Evolutionary conservation across 2,329 filamentous ascomycete genomes (phyloP), one percentile per base, ranked within the genome.

Genomic region (Trichoderma koningii): DNA sequence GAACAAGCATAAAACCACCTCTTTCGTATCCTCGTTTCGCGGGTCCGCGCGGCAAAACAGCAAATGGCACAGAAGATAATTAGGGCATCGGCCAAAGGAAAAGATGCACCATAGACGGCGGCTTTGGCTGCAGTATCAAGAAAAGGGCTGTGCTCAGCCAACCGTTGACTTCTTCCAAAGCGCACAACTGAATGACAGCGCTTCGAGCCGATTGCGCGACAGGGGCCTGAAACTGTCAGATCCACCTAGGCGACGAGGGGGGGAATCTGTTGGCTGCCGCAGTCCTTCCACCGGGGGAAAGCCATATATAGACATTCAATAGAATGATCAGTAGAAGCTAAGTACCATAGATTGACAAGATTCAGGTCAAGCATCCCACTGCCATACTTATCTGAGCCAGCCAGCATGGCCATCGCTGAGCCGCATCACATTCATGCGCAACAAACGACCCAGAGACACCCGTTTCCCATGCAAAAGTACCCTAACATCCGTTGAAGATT

Each of bases 191-290:
- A 48, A 30, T 53, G 59, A 50, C 59, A 53, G 48, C 59, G 57
- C 57, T 61, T 51, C 10, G 21, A 23, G 7, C 38, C 12, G 34
- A 41, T 15, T 23, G 45, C 53, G 45, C 52, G 34, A 63, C 59
- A 50, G 59, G 59, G 41, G 9, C n/a, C 14, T 55, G 59, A 63
- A 63, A 63, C 59, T 30, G 26, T 19, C 34, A 45, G 50, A 45
- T 55, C 50, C 30, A 23, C 44, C 44, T n/a, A n/a, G 41, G 7
- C 12, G 57, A 61, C 57, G 45, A n/a, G 59, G 50, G 59, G 44
- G n/a, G 45, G n/a, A 52, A 30, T 30, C 17, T 52, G 50, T 26
- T 28, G 47, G 23, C 47, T 26, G 17, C 9, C 7, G 47, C 23
- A n/a, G 23, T 38, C 14, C 12, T 1, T 38, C 34, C 3, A 5